These are phyloP conservation scores for Stellera chamaejasme DNA, from an alignment of 345 rosid genomes.

Conservation along the genomic window DNA sequence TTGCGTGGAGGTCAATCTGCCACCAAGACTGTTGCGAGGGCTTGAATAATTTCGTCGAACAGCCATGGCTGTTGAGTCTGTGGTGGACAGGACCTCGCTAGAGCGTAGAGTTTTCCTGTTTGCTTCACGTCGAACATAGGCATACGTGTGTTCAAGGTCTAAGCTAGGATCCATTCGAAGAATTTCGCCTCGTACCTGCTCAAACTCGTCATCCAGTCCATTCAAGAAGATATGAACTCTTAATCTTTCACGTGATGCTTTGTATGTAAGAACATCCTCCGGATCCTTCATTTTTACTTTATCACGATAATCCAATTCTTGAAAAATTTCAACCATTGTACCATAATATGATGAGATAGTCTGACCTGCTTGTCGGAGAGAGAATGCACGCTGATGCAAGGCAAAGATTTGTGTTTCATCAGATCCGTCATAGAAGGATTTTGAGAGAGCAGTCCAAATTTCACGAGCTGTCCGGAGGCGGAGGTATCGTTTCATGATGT, in stretches of 20 bases:
- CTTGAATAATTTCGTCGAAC: too few relatives aligned
- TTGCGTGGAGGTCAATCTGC: background rate
- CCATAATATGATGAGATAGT: background rate
- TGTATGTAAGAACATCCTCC: background rate
- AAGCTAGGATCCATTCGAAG: background rate
- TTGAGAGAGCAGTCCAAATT: background rate
- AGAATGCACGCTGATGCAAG: background rate
- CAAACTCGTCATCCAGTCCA: background rate
- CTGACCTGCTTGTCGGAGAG: background rate
- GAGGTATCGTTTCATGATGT: too few relatives aligned
- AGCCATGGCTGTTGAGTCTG: too few relatives aligned
- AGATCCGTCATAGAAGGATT: slow-evolving; percentile 1
- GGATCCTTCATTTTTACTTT: slow-evolving; percentile 11
- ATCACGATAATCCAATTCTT: slow-evolving; percentile 3
- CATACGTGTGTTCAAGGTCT: slow-evolving; percentile 2
- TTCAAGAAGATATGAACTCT: slow-evolving; percentile 9
- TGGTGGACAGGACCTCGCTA: too few relatives aligned
- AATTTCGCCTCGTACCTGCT: slow-evolving; percentile 5
- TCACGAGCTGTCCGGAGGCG: background rate
- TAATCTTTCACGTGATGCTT: background rate
- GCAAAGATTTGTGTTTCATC: background rate
- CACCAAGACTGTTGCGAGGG: too few relatives aligned
- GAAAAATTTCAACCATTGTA: background rate
- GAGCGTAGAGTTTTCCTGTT: background rate
- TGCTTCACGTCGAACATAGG: background rate